Conservation (phyloP, 805 yeast species). For the Candida insectalens region DNA sequence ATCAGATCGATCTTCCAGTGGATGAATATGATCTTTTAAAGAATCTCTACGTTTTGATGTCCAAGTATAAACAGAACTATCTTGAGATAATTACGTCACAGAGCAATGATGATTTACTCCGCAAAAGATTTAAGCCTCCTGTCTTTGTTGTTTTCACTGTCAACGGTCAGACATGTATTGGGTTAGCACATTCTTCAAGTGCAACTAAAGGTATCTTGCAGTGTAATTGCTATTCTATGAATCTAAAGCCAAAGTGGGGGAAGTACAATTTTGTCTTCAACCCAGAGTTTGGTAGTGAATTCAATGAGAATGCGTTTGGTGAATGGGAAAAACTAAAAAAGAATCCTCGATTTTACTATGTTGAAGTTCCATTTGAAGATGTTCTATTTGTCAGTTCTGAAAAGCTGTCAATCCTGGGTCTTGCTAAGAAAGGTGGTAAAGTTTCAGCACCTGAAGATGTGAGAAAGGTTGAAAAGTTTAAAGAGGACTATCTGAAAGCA, state of each 20-base stretch:
- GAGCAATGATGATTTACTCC: constrained; percentile 36
- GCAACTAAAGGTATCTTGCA: constrained; percentile 32
- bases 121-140: constrained; percentile 41
- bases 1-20: constrained; percentile 27
- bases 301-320: constrained; percentile 26
- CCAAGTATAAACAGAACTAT: constrained; percentile 35
- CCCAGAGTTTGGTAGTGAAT: constrained; percentile 19
- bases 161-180: too few relatives aligned
- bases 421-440: too few relatives aligned
- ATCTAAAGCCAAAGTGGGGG: background rate
- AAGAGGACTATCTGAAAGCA: background rate
- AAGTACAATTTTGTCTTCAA: constrained; percentile 15
- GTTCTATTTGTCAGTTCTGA: constrained; percentile 37
- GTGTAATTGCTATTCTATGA: constrained; percentile 17
- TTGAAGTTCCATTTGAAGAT: constrained; percentile 30
- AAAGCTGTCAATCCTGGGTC: constrained; percentile 20
- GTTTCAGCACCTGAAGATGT: too few relatives aligned
- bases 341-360: constrained; percentile 1
- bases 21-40: constrained; percentile 33
- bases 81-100: constrained; percentile 37
- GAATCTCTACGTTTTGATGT: constrained; percentile 32
- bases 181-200: too few relatives aligned
- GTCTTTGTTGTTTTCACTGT: constrained; percentile 48
- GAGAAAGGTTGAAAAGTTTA: constrained; percentile 23
- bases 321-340: constrained; percentile 15